These are phyloP conservation scores for Mortierella alpina DNA, from an alignment of 192 early-diverging fungal species.

Conservation along the genomic window DNA sequence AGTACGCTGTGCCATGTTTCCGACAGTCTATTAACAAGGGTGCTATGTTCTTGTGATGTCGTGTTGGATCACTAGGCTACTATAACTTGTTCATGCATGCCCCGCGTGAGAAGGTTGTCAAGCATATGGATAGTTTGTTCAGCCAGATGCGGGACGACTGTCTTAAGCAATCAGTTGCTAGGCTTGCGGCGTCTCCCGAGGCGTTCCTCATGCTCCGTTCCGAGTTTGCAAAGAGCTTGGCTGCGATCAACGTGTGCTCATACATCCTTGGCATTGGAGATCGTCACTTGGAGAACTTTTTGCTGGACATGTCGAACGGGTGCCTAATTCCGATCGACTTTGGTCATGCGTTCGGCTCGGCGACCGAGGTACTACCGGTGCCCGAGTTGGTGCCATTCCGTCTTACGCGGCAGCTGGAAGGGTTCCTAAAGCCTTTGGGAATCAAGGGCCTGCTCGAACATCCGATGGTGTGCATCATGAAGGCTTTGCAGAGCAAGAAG, in stretches of 20 bases:
- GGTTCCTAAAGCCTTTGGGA: constrained; percentile 75
- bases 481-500: constrained; percentile 68
- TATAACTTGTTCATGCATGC: constrained; percentile 64
- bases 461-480: constrained; percentile 76
- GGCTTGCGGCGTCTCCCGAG: constrained; percentile 75
- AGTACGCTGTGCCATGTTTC: neutral
- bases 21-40: neutral
- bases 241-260: constrained; percentile 75
- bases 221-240: constrained; percentile 76
- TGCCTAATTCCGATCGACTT: constrained; percentile 83
- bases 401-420: constrained; percentile 73
- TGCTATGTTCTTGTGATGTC: too few relatives aligned
- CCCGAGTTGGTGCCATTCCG: constrained; percentile 85
- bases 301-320: constrained; percentile 75
- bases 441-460: constrained; percentile 68
- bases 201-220: constrained; percentile 75
- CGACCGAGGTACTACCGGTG: constrained; percentile 78
- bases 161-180: constrained; percentile 64
- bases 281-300: constrained; percentile 83
- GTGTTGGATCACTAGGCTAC: constrained; percentile 56
- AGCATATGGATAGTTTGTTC: constrained; percentile 59
- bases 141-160: constrained; percentile 56
- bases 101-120: constrained; percentile 59
- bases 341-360: constrained; percentile 87
- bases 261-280: constrained; percentile 86